Evolutionary conservation across 2,329 filamentous ascomycete species (phyloP), one percentile per base, ranked within the genome.

Genomic region (Remersonia thermophila): DNA sequence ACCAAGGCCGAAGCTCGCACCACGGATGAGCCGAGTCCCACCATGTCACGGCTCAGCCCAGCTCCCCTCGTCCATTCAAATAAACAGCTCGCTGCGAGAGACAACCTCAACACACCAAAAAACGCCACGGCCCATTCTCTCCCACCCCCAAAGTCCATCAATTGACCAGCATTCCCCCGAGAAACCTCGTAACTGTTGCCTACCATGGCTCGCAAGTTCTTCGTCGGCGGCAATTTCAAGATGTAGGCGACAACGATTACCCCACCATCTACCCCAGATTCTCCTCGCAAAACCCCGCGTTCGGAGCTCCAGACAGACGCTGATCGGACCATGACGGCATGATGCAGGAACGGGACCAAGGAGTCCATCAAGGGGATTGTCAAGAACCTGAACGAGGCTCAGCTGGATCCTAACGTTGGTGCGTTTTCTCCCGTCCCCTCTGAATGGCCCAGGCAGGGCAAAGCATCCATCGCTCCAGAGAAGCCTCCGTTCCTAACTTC

Each of bases 161-260:
- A n/a, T n/a, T n/a, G n/a, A n/a, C n/a, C n/a, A n/a, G n/a, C n/a
- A n/a, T n/a, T n/a, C n/a, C n/a, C n/a, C n/a, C n/a, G n/a, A n/a
- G n/a, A n/a, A n/a, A n/a, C n/a, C n/a, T n/a, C n/a, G n/a, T n/a
- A n/a, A n/a, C n/a, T n/a, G n/a, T 52, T 51, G 53, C 53, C 66
- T 73, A 84, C 57, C 55, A 94, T 93, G 86, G 73, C 80, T 74
- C 86, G 86, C 71, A 82, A 86, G 71, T 94, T 93, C 73, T 93
- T 94, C 63, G 83, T 94, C 63, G 87, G 87, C 64, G 87, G 87
- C 60, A 98, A 98, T 80, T 96, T 96, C 72, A 96, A 98, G 76
- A 96, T 96, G 87, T 93, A 68, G 59, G 73, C 61, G 27, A 36
- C 46, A 42, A 51, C 51, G 38, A 43, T 45, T 41, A 45, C 49